phyloP scores from a whole-genome alignment of 73 alveolate genomes.

The Paramecium sexaurelia region DNA sequence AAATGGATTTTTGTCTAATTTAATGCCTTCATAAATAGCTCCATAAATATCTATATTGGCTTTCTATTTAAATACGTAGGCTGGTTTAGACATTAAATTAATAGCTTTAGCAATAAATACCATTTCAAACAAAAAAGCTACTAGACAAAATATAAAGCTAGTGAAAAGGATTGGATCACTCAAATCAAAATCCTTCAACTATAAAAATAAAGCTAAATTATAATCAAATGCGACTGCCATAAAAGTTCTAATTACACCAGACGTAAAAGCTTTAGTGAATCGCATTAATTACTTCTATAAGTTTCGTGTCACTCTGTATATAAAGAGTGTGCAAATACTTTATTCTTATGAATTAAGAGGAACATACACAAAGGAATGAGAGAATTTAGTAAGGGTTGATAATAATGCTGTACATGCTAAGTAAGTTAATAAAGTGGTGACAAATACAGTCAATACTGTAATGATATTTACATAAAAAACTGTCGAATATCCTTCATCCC shows the following conservation, averaged over 20 bases:
- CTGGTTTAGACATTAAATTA: background rate
- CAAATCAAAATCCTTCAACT: background rate
- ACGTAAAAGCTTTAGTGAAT: background rate
- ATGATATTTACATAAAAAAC: constrained; percentile 38
- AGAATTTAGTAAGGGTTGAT: background rate
- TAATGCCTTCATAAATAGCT: constrained; percentile 51
- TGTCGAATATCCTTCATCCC: constrained; percentile 37
- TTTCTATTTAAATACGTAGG: background rate
- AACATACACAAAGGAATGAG: background rate
- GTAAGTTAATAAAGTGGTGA: background rate
- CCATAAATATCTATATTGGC: background rate
- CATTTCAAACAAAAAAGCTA: background rate
- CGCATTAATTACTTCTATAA: background rate
- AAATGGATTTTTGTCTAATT: background rate
- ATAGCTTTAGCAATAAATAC: background rate
- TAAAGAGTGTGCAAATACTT: background rate
- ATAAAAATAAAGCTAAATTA: constrained; percentile 15
- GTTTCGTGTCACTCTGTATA: background rate
- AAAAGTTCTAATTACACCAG: constrained; percentile 36
- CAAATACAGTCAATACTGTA: constrained; percentile 15
- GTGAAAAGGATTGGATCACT: background rate
- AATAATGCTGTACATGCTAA: background rate
- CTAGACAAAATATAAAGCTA: background rate
- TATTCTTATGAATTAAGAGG: background rate
- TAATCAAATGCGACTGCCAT: constrained; percentile 60